phyloP scores from a whole-genome alignment of 2,329 filamentous ascomycete genomes.

The Clonostachys byssicola region DNA sequence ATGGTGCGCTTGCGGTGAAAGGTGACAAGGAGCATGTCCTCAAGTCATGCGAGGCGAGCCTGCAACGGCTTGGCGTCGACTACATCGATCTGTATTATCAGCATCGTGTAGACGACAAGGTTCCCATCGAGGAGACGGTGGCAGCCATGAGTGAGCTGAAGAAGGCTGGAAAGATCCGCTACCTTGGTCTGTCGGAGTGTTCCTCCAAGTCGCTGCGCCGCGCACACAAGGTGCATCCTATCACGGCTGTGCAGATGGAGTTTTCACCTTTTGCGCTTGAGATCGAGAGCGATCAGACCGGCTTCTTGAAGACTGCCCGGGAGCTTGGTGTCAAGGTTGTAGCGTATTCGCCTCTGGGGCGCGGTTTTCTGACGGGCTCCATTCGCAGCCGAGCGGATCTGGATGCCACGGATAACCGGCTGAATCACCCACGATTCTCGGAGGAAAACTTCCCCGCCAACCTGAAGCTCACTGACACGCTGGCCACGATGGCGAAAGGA shows the following conservation, averaged over 20 bases:
- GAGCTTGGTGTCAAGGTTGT: conserved; percentile 51
- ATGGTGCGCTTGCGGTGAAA: background rate
- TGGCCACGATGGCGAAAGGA: conserved; percentile 4
- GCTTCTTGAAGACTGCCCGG: conserved; percentile 43
- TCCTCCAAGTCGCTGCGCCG: conserved; percentile 42
- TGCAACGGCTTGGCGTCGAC: conserved; percentile 36
- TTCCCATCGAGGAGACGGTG: conserved; percentile 40
- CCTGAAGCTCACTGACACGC: background rate
- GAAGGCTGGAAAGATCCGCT: conserved; percentile 46
- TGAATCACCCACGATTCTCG: conserved; percentile 1
- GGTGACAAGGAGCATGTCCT: conserved; percentile 10
- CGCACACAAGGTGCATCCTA: conserved; percentile 41
- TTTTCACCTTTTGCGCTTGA: conserved; percentile 49
- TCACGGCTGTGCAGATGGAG: conserved; percentile 49
- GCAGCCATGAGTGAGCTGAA: conserved; percentile 37
- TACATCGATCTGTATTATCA: conserved; percentile 41
- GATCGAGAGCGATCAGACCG: conserved; percentile 44
- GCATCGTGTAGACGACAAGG: conserved; percentile 9
- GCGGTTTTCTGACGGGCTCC: conserved; percentile 41
- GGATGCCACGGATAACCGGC: background rate
- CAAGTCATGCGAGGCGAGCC: conserved; percentile 16
- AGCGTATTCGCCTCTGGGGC: conserved; percentile 52
- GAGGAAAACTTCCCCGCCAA: conserved; percentile 1
- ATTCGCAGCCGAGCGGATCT: background rate
- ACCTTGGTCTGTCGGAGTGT: conserved; percentile 46